A percentile compares a stretch with the other conserved stretches of the same genome.
Evolutionary conservation across 345 rosid genomes (phyloP).

Genomic region (Melaleuca alternifolia): DNA sequence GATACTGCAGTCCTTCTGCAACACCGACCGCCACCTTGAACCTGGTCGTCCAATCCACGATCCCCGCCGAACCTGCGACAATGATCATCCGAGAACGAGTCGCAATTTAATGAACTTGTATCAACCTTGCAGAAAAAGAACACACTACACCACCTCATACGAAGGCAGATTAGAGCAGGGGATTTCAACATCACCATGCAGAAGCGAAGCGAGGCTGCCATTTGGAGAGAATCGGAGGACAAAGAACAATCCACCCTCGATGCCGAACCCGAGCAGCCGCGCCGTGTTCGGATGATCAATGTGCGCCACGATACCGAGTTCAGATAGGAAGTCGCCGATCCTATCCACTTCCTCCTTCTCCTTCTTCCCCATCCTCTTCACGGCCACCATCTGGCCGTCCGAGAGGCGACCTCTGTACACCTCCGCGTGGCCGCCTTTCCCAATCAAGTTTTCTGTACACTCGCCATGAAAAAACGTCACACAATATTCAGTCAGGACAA

Average conservation of each 20-base stretch:
- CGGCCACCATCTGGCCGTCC: conserved; percentile 75
- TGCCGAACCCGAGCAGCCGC: conserved; percentile 65
- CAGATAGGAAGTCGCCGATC: conserved; percentile 61
- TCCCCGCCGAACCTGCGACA: conserved; percentile 38
- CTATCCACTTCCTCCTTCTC: conserved; percentile 43
- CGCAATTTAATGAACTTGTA: background rate
- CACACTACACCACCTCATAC: background rate
- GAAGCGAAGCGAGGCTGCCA: conserved; percentile 73
- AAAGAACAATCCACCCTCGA: conserved; percentile 69
- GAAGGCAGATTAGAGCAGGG: background rate
- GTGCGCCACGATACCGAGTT: conserved; percentile 89
- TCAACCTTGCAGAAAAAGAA: background rate
- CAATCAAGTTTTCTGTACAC: conserved; percentile 58
- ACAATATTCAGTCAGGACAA: background rate
- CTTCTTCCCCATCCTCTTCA: conserved; percentile 56
- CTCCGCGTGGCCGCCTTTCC: conserved; percentile 87
- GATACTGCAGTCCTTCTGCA: conserved; percentile 74
- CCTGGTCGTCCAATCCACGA: conserved; percentile 63
- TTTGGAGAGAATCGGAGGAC: conserved; percentile 67
- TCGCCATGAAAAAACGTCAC: background rate
- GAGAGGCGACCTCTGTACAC: conserved; percentile 67
- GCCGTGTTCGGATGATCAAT: conserved; percentile 85
- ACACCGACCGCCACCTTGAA: conserved; percentile 65
- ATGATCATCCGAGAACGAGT: background rate
- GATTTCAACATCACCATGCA: conserved; percentile 38